Percentiles rank a stretch among this genome's conserved stretches.
Conservation (phyloP, 371 early-diverging fungal species). For the Aphelidium insulamus region DNA sequence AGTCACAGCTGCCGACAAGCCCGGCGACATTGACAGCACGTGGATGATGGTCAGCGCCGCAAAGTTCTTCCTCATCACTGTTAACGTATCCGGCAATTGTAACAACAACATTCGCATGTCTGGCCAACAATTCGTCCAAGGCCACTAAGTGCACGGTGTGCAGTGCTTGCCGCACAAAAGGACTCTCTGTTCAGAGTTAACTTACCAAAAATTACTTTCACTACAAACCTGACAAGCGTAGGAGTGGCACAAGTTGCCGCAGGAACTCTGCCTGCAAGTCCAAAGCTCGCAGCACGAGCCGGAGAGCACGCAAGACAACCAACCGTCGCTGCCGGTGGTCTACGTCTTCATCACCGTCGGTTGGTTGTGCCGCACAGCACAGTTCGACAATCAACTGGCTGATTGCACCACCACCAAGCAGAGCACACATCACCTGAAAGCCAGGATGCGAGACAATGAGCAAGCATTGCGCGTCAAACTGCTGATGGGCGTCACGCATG, state of each 20-base stretch:
- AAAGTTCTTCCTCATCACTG: conserved; percentile 39
- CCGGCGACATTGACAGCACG: conserved; percentile 34
- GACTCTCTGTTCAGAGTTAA: no score
- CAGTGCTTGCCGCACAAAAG: no score
- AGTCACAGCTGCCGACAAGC: conserved; percentile 8
- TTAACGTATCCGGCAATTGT: conserved; percentile 44
- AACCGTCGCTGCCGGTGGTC: conserved; percentile 3
- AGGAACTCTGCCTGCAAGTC: conserved; percentile 39
- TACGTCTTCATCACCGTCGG: neutral
- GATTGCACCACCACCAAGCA: conserved; percentile 32
- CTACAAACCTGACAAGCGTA: no score
- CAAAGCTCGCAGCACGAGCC: conserved; percentile 38
- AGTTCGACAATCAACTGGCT: conserved; percentile 12
- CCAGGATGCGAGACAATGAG: conserved; percentile 43
- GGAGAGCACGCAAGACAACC: conserved; percentile 21
- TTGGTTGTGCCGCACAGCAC: conserved; percentile 3
- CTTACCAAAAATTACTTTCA: no score
- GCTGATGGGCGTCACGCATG: no score
- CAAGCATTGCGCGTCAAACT: neutral
- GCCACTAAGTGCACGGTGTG: no score
- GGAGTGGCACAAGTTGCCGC: conserved; percentile 34
- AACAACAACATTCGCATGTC: conserved; percentile 36
- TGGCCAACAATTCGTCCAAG: no score
- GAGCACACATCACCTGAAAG: conserved; percentile 47
- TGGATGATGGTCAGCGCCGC: conserved; percentile 45